Conservation (phyloP, 805 yeast genomes). For the Schwanniomyces sp. region DNA sequence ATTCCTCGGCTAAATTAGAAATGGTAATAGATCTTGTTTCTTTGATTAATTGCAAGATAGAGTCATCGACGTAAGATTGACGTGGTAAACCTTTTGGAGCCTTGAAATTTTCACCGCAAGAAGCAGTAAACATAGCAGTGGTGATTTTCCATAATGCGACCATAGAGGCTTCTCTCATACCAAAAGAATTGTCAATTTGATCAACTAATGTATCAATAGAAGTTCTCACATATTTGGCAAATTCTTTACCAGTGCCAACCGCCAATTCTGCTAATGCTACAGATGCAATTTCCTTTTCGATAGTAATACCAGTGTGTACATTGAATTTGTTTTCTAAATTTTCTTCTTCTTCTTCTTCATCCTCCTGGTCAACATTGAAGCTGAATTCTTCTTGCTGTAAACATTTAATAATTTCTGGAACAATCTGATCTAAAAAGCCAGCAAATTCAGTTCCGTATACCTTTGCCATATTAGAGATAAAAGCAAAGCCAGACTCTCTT, state of each 20-base stretch:
- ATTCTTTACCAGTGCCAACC: slow-evolving; percentile 77
- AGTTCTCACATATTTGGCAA: slow-evolving; percentile 73
- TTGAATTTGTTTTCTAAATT: slow-evolving; percentile 71
- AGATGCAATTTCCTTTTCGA: slow-evolving; percentile 94
- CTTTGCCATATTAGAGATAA: slow-evolving; percentile 90
- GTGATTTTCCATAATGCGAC: slow-evolving; percentile 80
- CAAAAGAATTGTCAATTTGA: slow-evolving; percentile 83
- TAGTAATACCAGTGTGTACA: slow-evolving; percentile 91
- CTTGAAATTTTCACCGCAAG: slow-evolving; percentile 45
- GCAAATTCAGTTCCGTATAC: slow-evolving; percentile 91
- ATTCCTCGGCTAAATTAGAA: slow-evolving; percentile 69
- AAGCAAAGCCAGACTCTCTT: slow-evolving; percentile 93
- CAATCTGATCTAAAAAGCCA: slow-evolving; percentile 75
- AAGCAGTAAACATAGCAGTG: slow-evolving; percentile 61
- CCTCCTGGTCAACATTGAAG: slow-evolving; percentile 51
- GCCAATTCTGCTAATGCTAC: slow-evolving; percentile 89
- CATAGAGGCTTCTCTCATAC: slow-evolving; percentile 86
- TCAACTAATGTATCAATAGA: slow-evolving; percentile 62
- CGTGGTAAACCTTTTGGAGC: slow-evolving; percentile 66
- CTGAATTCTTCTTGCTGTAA: slow-evolving; percentile 85
- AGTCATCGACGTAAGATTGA: slow-evolving; percentile 57
- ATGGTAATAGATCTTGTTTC: slow-evolving; percentile 69
- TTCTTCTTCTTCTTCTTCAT: slow-evolving; percentile 53
- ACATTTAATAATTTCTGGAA: slow-evolving; percentile 82
- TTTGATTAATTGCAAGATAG: slow-evolving; percentile 57